A percentile compares a stretch with the other conserved stretches of the same genome.
phyloP scores from a whole-genome alignment of 2,329 filamentous ascomycete genomes.

The Taxawa tesnikishii region DNA sequence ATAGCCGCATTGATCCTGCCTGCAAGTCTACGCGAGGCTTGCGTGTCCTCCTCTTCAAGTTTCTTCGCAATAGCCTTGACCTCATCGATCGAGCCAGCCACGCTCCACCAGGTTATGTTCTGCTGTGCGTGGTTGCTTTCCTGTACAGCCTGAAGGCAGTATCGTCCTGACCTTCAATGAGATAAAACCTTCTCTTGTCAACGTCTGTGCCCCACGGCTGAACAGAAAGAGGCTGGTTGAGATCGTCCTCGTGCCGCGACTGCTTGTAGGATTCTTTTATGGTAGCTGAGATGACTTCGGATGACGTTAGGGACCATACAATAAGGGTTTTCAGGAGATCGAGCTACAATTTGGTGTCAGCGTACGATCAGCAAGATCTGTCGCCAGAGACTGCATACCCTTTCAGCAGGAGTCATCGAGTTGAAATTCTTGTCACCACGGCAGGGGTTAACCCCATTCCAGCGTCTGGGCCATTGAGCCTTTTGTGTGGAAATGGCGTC shows the following conservation, averaged over 20 bases:
- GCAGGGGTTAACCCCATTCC: slow-evolving; percentile 74
- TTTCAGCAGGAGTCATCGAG: slow-evolving; percentile 66
- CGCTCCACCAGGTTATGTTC: slow-evolving; percentile 80
- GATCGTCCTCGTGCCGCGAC: slow-evolving; percentile 61
- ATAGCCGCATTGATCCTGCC: slow-evolving; percentile 69
- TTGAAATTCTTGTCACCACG: slow-evolving; percentile 70
- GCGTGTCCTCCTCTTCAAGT: slow-evolving; percentile 60
- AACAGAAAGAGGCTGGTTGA: slow-evolving; percentile 78
- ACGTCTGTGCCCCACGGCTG: slow-evolving; percentile 85
- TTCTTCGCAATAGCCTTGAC: slow-evolving; percentile 63
- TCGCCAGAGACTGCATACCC: slow-evolving; percentile 42
- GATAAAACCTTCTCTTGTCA: slow-evolving; percentile 83
- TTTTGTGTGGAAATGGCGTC: slow-evolving; percentile 80
- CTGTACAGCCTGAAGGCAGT: slow-evolving; percentile 89
- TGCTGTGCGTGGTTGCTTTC: slow-evolving; percentile 69
- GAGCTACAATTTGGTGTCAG: slow-evolving; percentile 44
- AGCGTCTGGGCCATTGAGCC: slow-evolving; percentile 75
- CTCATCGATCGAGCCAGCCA: slow-evolving; percentile 84
- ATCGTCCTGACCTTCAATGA: slow-evolving; percentile 88
- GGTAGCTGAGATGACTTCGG: slow-evolving; percentile 66
- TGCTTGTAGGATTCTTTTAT: slow-evolving; percentile 86
- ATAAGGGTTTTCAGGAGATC: slow-evolving; percentile 71
- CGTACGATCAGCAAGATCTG: slow-evolving; percentile 1
- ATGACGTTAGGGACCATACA: slow-evolving; percentile 81
- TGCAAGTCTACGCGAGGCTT: slow-evolving; percentile 65